Percentiles rank a stretch among this genome's conserved stretches.
Conservation (phyloP, 768 basidiomycete genomes). For the Kwoniella bestiolae region DNA sequence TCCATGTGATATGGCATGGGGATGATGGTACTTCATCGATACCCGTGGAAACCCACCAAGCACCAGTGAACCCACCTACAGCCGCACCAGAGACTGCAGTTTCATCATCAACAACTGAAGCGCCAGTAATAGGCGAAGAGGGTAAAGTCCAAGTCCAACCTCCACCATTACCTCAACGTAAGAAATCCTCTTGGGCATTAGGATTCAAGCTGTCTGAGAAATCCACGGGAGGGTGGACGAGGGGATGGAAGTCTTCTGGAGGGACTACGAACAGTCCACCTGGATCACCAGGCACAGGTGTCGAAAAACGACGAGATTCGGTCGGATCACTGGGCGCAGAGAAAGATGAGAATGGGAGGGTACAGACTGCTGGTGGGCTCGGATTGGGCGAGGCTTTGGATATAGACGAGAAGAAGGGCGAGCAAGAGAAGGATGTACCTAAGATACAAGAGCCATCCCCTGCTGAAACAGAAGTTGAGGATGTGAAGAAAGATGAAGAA, state of each 20-base stretch:
- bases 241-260: slow-evolving; percentile 26
- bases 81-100: not conserved
- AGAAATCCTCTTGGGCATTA: slow-evolving; percentile 44
- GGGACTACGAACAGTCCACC: slow-evolving; percentile 26
- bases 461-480: not conserved
- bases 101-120: not conserved
- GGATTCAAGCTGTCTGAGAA: slow-evolving; percentile 42
- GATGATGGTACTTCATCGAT: slow-evolving; percentile 58
- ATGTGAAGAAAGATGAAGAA: not conserved
- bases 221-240: slow-evolving; percentile 26
- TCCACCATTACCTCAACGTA: slow-evolving; percentile 25
- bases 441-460: slow-evolving; percentile 19
- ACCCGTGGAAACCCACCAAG: no score
- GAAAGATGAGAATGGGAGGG: slow-evolving; percentile 8
- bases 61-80: no score
- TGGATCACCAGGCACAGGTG: slow-evolving; percentile 31
- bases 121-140: not conserved
- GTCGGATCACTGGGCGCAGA: slow-evolving; percentile 29
- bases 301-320: slow-evolving; percentile 17
- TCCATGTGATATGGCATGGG: slow-evolving; percentile 90
- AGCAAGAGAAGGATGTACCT: slow-evolving; percentile 25
- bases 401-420: slow-evolving; percentile 9
- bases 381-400: slow-evolving; percentile 18
- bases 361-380: slow-evolving; percentile 1
- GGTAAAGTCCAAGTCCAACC: not conserved